Evolutionary conservation across 139 green algal genomes (phyloP), one percentile per base, ranked within the genome.

Genomic region (Closterium sp.): DNA sequence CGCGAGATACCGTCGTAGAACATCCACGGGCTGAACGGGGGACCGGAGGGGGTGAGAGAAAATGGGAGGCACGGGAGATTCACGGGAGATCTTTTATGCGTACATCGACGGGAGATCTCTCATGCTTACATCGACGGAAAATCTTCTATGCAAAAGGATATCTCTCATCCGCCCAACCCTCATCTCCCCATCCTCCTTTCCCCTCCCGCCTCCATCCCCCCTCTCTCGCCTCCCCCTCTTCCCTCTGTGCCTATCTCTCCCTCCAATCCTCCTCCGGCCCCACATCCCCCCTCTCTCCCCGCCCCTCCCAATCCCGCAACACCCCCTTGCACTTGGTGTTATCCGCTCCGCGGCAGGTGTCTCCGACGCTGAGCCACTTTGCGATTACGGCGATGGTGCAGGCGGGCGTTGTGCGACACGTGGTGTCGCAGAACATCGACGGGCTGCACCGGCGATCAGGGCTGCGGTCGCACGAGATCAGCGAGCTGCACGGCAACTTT

Each of bases 401-500:
- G 90, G 29, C 62, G 22, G 92, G 94, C 11, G 62, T 92, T 22
- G 92, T 93, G 17, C 27, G 70, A 27, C 91, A 88, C 70, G 42
- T 95, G 50, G 92, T 93, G 28, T 89, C 94, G 22, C 94, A 95
- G 88, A 95, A 95, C 30, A 94, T 95, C 27, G 98, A 99, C 93
- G 95, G 96, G 31, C 93, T 99, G 91, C 98, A 99, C 95, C 94
- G 97, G 62, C 96, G 98, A 21, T 97, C 95, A 2, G 97, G 97
- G 28, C 92, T 97, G 27, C 96, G 96, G 0, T 79, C 93, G 4
- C 86, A 90, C 0, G 30, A 95, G 73, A 91, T 99, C 9, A 97
- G 97, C 2, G 98, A 99, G 95, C 95, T 99, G 93, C 98, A 99
- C 92, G 98, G 98, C 91, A 93, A 93, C 73, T 91, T 86, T 32